These are phyloP conservation scores for Paspalum vaginatum DNA, from an alignment of 176 grass and related monocot species.

Conservation along the genomic window DNA sequence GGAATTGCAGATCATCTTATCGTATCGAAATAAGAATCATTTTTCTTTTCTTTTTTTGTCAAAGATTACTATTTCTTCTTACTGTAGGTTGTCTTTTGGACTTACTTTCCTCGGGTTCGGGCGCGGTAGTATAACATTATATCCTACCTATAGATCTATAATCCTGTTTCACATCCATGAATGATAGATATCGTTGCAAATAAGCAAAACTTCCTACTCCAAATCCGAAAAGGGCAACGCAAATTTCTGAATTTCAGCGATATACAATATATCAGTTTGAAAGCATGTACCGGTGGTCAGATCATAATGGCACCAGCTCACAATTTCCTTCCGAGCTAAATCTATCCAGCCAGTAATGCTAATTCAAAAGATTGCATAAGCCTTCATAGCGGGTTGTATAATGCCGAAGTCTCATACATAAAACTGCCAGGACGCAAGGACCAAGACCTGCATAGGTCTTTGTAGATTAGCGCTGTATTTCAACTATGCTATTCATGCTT, in stretches of 20 bases:
- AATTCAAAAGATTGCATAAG: neutral
- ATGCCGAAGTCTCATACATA: slow-evolving; percentile 9
- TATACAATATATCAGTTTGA: neutral
- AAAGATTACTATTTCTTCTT: too few species aligned
- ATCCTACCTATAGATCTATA: too few species aligned
- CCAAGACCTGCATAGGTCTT: neutral
- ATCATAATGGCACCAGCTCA: neutral
- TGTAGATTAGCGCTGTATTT: neutral
- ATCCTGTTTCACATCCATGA: too few species aligned
- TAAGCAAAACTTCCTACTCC: neutral
- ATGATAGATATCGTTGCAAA: too few species aligned
- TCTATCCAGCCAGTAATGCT: neutral
- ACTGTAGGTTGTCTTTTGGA: too few species aligned
- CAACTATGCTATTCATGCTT: slow-evolving; percentile 27
- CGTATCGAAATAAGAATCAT: too few species aligned
- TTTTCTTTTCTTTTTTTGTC: too few species aligned
- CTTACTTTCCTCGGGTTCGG: too few species aligned
- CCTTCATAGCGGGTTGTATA: neutral
- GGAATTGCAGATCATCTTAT: too few species aligned
- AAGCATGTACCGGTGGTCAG: neutral
- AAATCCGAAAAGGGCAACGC: neutral
- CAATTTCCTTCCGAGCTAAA: neutral
- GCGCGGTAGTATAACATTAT: too few species aligned
- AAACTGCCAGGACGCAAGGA: neutral
- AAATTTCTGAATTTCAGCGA: neutral